Percentiles rank a stretch among this genome's conserved stretches.
phyloP scores from a whole-genome alignment of 192 early-diverging fungal genomes.

The Entomortierella beljakovae region DNA sequence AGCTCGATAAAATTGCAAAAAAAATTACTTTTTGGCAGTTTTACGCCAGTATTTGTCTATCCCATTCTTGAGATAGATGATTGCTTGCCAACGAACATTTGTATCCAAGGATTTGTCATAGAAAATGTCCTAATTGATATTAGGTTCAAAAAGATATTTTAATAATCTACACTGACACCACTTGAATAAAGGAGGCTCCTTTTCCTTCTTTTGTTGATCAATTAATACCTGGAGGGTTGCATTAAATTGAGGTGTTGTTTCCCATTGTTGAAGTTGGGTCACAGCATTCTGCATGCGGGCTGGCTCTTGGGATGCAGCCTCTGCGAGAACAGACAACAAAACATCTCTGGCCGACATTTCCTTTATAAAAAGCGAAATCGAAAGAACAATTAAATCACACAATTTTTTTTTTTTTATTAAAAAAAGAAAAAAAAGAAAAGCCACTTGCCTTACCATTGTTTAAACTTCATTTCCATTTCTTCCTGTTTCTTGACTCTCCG shows the following conservation, averaged over 20 bases:
- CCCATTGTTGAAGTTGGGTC: slow-evolving; percentile 76
- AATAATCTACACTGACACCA: too few relatives aligned
- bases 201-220: too few relatives aligned
- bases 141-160: too few relatives aligned
- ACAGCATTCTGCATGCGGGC: slow-evolving; percentile 72
- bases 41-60: slow-evolving; percentile 93
- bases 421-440: background rate
- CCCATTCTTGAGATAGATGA: slow-evolving; percentile 90
- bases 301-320: slow-evolving; percentile 78
- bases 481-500: background rate
- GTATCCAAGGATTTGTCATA: slow-evolving; percentile 72
- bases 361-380: too few relatives aligned
- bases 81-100: slow-evolving; percentile 78
- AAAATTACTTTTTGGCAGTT: slow-evolving; percentile 76
- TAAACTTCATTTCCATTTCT: background rate
- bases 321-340: slow-evolving; percentile 62
- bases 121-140: slow-evolving; percentile 83
- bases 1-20: slow-evolving; percentile 1
- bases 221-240: slow-evolving; percentile 70
- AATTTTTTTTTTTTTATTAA: too few relatives aligned
- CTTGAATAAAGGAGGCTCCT: too few relatives aligned
- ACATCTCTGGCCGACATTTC: slow-evolving; percentile 58
- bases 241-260: slow-evolving; percentile 78
- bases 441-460: slow-evolving; percentile 1
- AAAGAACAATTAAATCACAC: too few relatives aligned